Base-by-base conservation (phyloP, 768 basidiomycete species). In the Rubroboletus pulcherrimus region DNA sequence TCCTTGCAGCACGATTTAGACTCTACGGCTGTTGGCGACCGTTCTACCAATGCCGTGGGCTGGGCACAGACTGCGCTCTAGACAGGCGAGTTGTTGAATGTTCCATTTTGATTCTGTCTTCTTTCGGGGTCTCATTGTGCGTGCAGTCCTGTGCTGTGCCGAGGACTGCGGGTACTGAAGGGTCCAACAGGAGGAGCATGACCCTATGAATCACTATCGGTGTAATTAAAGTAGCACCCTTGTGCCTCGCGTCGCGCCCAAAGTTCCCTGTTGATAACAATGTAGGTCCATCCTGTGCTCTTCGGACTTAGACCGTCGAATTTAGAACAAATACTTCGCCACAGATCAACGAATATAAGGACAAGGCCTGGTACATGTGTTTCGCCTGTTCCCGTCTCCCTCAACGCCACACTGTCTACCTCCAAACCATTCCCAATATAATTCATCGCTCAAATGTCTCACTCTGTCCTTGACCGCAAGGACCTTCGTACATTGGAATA, bases 401-500 rank as follows among this genome's bases (percentile, higher is more conserved):
- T 10, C 29, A n/a, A 49, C 37, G 14, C 35, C 37, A 39, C 37
- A 19, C n/a, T 8, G 1, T 37, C 35, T 8, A 29, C 1, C 26
- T 14, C 26, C 10, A 31, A 14, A 2, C n/a, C 46, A 39, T 35
- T 14, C 26, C n/a, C 33, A 26, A 21, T 37, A 34, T 17, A 34
- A 1, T 17, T 30, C 46, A 49, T n/a, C 21, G 1, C 17, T 7
- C 17, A 49, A 44, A 61, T 65, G 63, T 34, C 49, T 19, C 24
- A 6, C 42, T 39, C 54, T 45, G 35, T 52, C 39, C 44, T 58
- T 4, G 54, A 46, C 21, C 17, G 9, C 41, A 30, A 11, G 34
- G 59, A 54, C 19, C 6, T 31, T 12, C 7, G 10, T 47, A 37
- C 55, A 7, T 29, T 56, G 34, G 43, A 59, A 46, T 81, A 77